Conservation (phyloP, 305 asterid species). For the Fraxinus sp. region DNA sequence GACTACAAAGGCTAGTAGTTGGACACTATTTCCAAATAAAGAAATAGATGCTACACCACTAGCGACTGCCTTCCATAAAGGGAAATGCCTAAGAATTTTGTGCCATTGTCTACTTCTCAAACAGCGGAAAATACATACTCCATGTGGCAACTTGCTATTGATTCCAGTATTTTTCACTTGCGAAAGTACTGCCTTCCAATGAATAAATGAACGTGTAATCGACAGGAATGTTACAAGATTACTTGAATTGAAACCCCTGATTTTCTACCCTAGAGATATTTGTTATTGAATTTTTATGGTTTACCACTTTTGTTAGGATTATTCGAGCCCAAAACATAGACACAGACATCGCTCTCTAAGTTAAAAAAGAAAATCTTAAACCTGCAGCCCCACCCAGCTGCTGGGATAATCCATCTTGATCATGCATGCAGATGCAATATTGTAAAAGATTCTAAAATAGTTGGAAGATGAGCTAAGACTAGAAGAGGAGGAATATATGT, state of each 20-base stretch:
- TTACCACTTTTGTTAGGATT: neutral
- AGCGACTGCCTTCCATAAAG: neutral
- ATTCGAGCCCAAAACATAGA: neutral
- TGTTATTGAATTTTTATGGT: neutral
- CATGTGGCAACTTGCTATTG: neutral
- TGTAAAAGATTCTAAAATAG: neutral
- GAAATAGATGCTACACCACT: neutral
- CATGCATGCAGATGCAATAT: neutral
- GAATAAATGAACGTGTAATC: neutral
- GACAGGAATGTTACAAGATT: neutral
- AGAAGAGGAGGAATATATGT: neutral
- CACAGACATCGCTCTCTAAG: neutral
- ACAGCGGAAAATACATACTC: neutral
- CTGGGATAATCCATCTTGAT: neutral
- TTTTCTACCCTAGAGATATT: neutral
- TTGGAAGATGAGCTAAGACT: neutral
- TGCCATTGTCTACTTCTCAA: neutral
- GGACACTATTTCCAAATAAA: neutral
- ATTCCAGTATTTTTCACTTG: neutral
- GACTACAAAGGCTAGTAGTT: neutral
- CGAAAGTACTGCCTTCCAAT: neutral
- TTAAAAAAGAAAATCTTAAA: no score
- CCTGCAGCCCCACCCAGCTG: neutral
- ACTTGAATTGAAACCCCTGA: neutral
- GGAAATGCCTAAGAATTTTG: neutral